Percentiles rank a stretch among this genome's conserved stretches.
Evolutionary conservation across 805 yeast species (phyloP).

Genomic region (Monosporozyma yasuniensis): DNA sequence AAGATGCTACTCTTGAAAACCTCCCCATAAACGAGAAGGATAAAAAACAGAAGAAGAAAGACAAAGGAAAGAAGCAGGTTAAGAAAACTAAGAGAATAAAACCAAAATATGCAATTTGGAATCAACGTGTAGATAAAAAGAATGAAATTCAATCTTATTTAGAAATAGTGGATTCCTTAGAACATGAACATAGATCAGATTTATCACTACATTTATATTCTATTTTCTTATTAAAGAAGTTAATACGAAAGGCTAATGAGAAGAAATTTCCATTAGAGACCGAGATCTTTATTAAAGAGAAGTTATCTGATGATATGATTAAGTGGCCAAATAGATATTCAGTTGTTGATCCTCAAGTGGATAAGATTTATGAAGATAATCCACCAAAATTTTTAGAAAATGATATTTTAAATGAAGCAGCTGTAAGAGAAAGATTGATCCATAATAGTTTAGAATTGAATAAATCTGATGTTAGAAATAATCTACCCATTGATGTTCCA

Average conservation of each 20-base stretch:
- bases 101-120: constrained; percentile 1
- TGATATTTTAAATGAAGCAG: background rate
- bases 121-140: background rate
- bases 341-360: constrained; percentile 24
- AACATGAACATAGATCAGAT: constrained; percentile 44
- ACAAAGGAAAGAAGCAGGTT: background rate
- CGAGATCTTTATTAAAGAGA: constrained; percentile 33
- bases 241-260: constrained; percentile 22
- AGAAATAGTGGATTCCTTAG: constrained; percentile 34
- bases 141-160: background rate
- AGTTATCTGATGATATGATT: constrained; percentile 34
- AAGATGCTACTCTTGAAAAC: background rate
- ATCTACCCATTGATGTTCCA: background rate
- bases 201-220: constrained; percentile 59
- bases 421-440: background rate
- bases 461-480: background rate
- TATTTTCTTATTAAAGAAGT: constrained; percentile 33
- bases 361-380: constrained; percentile 19
- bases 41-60: background rate
- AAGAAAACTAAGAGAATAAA: background rate
- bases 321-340: constrained; percentile 48
- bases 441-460: background rate
- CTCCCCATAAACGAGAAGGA: background rate
- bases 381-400: background rate
- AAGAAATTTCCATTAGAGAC: constrained; percentile 27